Percentiles rank a stretch among this genome's conserved stretches.
Conservation (phyloP, 1,284 basidiomycete genomes). For the Somion occarium region DNA sequence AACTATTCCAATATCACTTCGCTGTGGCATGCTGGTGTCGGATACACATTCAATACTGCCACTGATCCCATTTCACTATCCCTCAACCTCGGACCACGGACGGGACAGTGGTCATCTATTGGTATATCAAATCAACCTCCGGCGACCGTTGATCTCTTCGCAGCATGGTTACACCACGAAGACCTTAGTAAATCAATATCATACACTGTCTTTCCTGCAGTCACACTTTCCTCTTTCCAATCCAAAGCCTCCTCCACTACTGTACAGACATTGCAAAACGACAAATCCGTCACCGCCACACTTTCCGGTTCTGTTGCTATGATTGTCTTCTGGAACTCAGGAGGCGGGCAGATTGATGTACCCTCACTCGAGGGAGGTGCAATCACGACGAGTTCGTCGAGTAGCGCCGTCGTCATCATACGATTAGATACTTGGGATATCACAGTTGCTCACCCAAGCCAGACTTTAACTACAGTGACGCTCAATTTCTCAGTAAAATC, state of each 20-base stretch:
- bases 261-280: slow-evolving; percentile 36
- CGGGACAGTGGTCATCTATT: slow-evolving; percentile 59
- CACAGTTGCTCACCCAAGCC: slow-evolving; percentile 56
- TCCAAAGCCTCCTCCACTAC: slow-evolving; percentile 18
- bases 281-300: slow-evolving; percentile 29
- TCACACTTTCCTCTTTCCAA: slow-evolving; percentile 29
- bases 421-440: slow-evolving; percentile 36
- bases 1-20: slow-evolving; percentile 34
- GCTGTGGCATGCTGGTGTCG: slow-evolving; percentile 55
- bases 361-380: slow-evolving; percentile 13
- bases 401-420: slow-evolving; percentile 40
- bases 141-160: slow-evolving; percentile 52
- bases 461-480: slow-evolving; percentile 28
- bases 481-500: slow-evolving; percentile 24
- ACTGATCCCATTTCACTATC: neutral
- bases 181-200: slow-evolving; percentile 29
- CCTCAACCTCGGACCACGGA: slow-evolving; percentile 40
- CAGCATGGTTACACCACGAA: slow-evolving; percentile 52
- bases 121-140: slow-evolving; percentile 53
- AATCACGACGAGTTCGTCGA: slow-evolving; percentile 35
- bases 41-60: slow-evolving; percentile 40
- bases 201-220: slow-evolving; percentile 54
- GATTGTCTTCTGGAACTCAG: slow-evolving; percentile 31
- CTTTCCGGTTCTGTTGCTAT: slow-evolving; percentile 27
- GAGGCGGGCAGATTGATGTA: slow-evolving; percentile 23